Evolutionary conservation across 306 rosid species (phyloP), one percentile per base, ranked within the genome.

Genomic region (Biancaea sappan): DNA sequence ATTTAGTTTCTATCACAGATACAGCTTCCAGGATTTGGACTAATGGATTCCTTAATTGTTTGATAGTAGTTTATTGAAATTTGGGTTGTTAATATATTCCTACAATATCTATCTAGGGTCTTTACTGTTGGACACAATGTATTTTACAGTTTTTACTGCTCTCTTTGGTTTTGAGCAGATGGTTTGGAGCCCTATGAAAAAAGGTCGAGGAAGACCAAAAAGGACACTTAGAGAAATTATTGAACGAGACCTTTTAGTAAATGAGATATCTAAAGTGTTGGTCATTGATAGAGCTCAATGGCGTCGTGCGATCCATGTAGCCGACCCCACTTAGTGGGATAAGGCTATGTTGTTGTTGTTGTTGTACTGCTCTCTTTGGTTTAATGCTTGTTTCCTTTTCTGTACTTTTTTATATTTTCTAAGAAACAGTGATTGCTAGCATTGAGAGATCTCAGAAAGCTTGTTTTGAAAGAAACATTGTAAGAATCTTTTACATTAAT

Each of bases 361-460:
- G n/a, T n/a, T n/a, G n/a, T 3, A 19, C 31, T 29, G 34, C 25
- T 14, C 24, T 40, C 46, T 7, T 69, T 44, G 52, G 47, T 71
- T 63, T 59, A 18, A 25, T 75, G 29, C 19, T 19, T 72, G 61
- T 60, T 58, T 59, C 76, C 47, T 79, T 53, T 41, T 65, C 68
- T 74, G 54, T 48, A 29, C 61, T 1, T 70, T 58, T 43, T 40
- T 38, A 18, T 64, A 65, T 61, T 51, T 74, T 29, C 12, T 4
- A 56, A 47, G 43, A 57, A 7, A 57, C 61, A 56, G 35, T 73
- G 69, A 66, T 48, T 38, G n/a, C 21, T 32, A 31, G 68, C 67
- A 56, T 38, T 26, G 40, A 24, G 43, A 73, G 57, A 66, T 73
- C 66, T 37, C 44, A 14, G 40, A 69, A 71, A 79, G 57, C 32